These are phyloP conservation scores for Hagleromyces aurorensis DNA, from an alignment of 805 yeast species.

Conservation along the genomic window DNA sequence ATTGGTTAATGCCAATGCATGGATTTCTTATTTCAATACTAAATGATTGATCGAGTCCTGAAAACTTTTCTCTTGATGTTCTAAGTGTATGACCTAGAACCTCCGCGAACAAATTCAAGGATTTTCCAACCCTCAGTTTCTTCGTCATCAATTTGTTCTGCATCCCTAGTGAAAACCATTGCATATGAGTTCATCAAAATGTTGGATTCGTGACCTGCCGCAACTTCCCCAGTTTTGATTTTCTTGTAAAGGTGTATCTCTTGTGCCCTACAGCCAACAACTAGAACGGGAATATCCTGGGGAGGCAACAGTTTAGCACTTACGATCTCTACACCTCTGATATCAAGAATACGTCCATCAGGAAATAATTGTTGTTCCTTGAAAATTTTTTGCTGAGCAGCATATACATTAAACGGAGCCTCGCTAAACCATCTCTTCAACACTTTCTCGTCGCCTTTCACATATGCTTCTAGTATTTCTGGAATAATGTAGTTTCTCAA, in stretches of 20 bases:
- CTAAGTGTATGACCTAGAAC: conserved; percentile 76
- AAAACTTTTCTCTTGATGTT: no score
- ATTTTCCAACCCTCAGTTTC: conserved; percentile 98
- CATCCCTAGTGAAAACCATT: conserved; percentile 86
- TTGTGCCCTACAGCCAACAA: conserved; percentile 93
- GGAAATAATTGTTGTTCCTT: conserved; percentile 85
- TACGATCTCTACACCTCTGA: conserved; percentile 89
- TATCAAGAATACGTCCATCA: conserved; percentile 86
- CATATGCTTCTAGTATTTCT: conserved; percentile 90
- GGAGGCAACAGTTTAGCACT: conserved; percentile 85
- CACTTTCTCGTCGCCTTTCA: conserved; percentile 77
- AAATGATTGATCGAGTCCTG: no score
- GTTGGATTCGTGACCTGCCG: conserved; percentile 93
- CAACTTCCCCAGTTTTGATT: conserved; percentile 85
- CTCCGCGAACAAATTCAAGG: conserved; percentile 89
- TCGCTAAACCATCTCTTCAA: conserved; percentile 90
- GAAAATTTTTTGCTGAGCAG: conserved; percentile 86
- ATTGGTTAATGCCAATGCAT: no score
- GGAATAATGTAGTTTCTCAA: conserved; percentile 90
- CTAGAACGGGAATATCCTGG: conserved; percentile 84
- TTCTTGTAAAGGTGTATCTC: conserved; percentile 86
- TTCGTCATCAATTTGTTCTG: conserved; percentile 82
- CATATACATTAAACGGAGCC: conserved; percentile 93
- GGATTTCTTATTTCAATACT: no score
- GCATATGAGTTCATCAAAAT: conserved; percentile 91